Base-by-base conservation (phyloP, 2,329 filamentous ascomycete species). In the Aspergillus piperis region DNA sequence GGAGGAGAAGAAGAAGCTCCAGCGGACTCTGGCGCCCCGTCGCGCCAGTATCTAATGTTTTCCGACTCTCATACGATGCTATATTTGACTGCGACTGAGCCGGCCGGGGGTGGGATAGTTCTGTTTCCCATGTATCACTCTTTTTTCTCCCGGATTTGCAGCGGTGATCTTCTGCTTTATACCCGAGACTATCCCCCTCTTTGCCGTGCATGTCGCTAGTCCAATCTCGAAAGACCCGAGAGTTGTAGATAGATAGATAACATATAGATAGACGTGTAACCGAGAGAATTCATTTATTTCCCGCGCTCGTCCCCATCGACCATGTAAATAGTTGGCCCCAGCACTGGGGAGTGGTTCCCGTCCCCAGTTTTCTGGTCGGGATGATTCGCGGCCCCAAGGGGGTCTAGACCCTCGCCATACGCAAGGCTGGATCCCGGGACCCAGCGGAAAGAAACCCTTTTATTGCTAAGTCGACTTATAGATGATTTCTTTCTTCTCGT, bases 1-100 rank as follows among this genome's bases (percentile, higher is more conserved):
- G 19, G 90, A 90, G 70, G 89, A 90, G 65, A 92, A 91, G 81
- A 89, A 88, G 76, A 88, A 88, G 27, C 76, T 94, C 70, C 83
- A 90, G 68, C 84, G 90, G 68, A 94, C 90, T 0, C 91, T 91
- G 86, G 90, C 90, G 60, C 90, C 90, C 21, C 82, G 90, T 64
- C 83, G 90, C 72, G 90, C 90, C 25, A 94, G 90, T 76, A 91
- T 94, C 5, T 75, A 60, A 67, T 44, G 17, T 6, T 13, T 5
- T 19, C 17, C 17, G 17, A 19, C 17, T 19, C 6, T 7, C 8
- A 11, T 13, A 15, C 10, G 41, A 44, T 21, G 41, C 41, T 21
- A 44, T 36, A 5, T 13, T 13, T 23, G 41, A 21, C 19, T 21
- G 19, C 41, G 11, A 21, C 41, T 3, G 41, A 44, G 41, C 41